Evolutionary conservation across 2,329 filamentous ascomycete species (phyloP).

Genomic region (Spiromastix sp.): DNA sequence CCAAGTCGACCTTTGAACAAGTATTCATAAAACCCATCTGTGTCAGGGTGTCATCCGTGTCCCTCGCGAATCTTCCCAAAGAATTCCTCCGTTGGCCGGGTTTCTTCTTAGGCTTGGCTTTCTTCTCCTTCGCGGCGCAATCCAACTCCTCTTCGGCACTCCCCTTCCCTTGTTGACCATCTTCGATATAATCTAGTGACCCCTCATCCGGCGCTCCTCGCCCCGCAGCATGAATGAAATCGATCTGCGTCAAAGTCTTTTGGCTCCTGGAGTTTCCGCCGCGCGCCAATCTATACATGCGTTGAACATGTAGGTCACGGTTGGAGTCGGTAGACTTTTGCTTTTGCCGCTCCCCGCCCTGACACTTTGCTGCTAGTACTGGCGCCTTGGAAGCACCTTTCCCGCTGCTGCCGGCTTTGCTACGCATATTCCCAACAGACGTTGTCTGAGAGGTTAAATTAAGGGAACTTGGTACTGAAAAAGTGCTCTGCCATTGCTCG

Average conservation of each 20-base stretch:
- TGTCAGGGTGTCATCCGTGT: conserved; percentile 29
- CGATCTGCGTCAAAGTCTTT: conserved; percentile 33
- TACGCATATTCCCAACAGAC: no score
- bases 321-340: no score
- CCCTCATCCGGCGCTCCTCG: conserved; percentile 15
- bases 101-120: not conserved
- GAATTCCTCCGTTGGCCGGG: conserved; percentile 6
- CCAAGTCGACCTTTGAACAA: conserved; percentile 18
- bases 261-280: conserved; percentile 19
- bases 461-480: no score
- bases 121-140: not conserved
- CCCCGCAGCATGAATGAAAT: conserved; percentile 21
- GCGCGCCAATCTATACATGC: conserved; percentile 9
- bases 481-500: no score
- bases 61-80: conserved; percentile 15
- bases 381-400: no score
- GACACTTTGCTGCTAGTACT: no score
- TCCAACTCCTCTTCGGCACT: not conserved
- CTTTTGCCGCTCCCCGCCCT: no score
- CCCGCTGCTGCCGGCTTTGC: no score
- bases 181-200: conserved; percentile 23
- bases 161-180: conserved; percentile 15
- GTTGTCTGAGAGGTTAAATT: no score
- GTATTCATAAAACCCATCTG: conserved; percentile 33
- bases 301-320: conserved; percentile 2